These are phyloP conservation scores for Pluteus cervinus DNA, from an alignment of 768 basidiomycete genomes.

Conservation along the genomic window DNA sequence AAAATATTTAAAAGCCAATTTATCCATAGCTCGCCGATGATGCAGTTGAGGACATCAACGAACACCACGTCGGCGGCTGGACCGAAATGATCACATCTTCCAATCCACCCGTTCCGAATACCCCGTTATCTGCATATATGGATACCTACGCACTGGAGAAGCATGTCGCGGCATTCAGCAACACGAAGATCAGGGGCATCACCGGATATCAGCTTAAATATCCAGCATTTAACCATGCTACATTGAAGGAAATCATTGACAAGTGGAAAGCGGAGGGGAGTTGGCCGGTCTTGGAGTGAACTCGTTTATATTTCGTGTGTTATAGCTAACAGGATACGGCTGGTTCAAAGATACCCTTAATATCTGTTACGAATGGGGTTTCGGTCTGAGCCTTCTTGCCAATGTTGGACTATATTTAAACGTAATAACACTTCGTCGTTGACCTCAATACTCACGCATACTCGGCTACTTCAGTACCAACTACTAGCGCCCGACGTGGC, in stretches of 20 bases:
- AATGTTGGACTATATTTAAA: no score
- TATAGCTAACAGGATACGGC: no score
- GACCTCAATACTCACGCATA: no score
- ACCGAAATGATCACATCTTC: slow-evolving; percentile 72
- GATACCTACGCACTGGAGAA: slow-evolving; percentile 68
- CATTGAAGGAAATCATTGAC: slow-evolving; percentile 65
- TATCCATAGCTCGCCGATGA: slow-evolving; percentile 57
- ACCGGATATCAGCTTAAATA: slow-evolving; percentile 60
- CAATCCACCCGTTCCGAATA: slow-evolving; percentile 63
- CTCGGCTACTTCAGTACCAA: no score
- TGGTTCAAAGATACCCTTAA: neutral
- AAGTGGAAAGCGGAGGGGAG: slow-evolving; percentile 74
- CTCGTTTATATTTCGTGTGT: slow-evolving; percentile 1
- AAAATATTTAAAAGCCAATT: neutral
- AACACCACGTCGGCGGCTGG: slow-evolving; percentile 78
- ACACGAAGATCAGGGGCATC: slow-evolving; percentile 68
- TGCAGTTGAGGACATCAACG: slow-evolving; percentile 77
- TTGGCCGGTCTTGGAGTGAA: slow-evolving; percentile 39
- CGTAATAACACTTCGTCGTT: no score
- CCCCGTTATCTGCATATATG: slow-evolving; percentile 75
- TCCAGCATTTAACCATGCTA: slow-evolving; percentile 57
- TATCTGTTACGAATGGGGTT: no score
- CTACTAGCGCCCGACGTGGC: no score
- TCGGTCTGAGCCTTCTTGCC: no score
- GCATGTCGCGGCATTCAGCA: slow-evolving; percentile 62